Evolutionary conservation across 441 rosid species (phyloP), one percentile per base, ranked within the genome.

Genomic region (Eruca vesicaria): DNA sequence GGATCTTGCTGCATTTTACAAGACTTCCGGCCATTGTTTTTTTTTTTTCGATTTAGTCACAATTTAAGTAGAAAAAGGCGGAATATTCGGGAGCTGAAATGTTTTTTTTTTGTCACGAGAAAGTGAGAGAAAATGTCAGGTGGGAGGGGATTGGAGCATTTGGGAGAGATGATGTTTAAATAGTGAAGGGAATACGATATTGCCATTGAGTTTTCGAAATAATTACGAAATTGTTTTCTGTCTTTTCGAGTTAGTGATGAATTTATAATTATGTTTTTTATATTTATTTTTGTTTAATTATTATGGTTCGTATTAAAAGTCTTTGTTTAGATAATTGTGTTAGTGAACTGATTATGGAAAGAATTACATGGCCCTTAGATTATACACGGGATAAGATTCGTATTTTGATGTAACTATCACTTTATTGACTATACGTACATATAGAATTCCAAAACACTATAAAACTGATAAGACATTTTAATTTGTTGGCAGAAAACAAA

Each of bases 1-100:
- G 94, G 89, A 93, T 95, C 84, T 87, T 89, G 82, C 90, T 82
- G 94, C 96, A 89, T 86, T 86, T 91, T 35, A 82, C 96, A 0
- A 81, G n/a, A 23, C 86, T 80, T 11, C 74, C 84, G 0, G 93
- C 74, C 96, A 90, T 90, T 74, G 65, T 31, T 31, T 43, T 31
- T 32, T 6, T 0, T 9, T 16, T 12, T 4, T 12, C 36, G 21
- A 2, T 11, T 10, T 0, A 35, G 63, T 10, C 63, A 50, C 69
- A 10, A 66, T 4, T 4, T 6, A 55, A 35, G 7, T 28, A 28
- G 36, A 58, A 58, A 45, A 58, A 28, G 33, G 61, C 61, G 33
- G n/a, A n/a, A n/a, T n/a, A n/a, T n/a, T n/a, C n/a, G n/a, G n/a
- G n/a, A 9, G 20, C 52, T 36, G 73, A 5, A 6, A 45, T 18